Percentiles rank a stretch among this genome's conserved stretches.
Evolutionary conservation across 2,329 filamentous ascomycete genomes (phyloP).

Genomic region (Akanthomyces uredinophilus): DNA sequence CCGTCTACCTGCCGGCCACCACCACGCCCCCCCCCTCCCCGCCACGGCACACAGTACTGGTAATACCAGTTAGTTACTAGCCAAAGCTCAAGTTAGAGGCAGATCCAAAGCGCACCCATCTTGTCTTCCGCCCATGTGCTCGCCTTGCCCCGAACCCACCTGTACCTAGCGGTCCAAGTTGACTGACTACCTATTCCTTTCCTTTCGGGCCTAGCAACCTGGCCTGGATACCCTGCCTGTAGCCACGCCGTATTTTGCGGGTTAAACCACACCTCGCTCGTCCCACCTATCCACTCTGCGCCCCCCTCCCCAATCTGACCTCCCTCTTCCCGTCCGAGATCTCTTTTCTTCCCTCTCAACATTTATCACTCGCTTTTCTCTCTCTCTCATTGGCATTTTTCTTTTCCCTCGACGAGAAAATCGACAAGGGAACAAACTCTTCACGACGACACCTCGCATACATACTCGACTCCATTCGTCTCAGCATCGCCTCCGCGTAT

Average conservation of each 20-base stretch:
- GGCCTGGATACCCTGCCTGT: background rate
- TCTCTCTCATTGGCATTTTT: background rate
- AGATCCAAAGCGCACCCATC: slow-evolving; percentile 8
- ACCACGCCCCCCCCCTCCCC: background rate
- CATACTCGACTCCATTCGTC: background rate
- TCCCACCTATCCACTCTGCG: slow-evolving; percentile 10
- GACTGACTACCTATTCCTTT: no score
- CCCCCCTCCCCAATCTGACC: slow-evolving; percentile 8
- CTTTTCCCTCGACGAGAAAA: background rate
- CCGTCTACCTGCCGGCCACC: background rate
- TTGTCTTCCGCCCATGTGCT: slow-evolving; percentile 13
- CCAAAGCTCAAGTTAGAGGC: background rate
- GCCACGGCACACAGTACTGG: no score
- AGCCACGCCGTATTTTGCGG: slow-evolving; percentile 13
- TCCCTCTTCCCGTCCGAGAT: slow-evolving; percentile 11
- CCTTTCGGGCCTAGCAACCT: background rate
- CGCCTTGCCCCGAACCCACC: slow-evolving; percentile 9
- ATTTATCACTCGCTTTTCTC: background rate
- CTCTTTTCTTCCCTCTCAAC: slow-evolving; percentile 1
- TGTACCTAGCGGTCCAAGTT: no score
- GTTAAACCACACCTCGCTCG: slow-evolving; percentile 5
- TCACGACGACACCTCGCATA: background rate
- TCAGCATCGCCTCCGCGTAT: no score
- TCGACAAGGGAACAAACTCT: background rate
- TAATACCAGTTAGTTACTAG: no score